Evolutionary conservation across 352 stramenopile genomes (phyloP).

Genomic region (Thalassiosira hispida): DNA sequence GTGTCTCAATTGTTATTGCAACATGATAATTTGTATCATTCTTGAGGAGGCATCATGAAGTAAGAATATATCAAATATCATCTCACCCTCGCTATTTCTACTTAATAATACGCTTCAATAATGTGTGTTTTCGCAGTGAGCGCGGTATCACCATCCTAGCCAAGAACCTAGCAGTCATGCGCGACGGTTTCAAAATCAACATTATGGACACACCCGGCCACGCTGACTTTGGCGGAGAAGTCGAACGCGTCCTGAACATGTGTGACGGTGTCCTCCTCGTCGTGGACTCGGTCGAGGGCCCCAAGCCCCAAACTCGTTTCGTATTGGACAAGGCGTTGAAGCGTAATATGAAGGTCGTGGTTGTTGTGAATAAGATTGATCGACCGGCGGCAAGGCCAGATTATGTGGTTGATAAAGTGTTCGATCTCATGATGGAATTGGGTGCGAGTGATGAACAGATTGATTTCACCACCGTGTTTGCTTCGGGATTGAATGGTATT

Average conservation of each 20-base stretch:
- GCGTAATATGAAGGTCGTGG: conserved; percentile 94
- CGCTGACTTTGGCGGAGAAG: conserved; percentile 91
- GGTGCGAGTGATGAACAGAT: conserved; percentile 96
- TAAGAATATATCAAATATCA: background rate
- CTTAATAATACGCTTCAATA: no score
- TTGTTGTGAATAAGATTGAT: conserved; percentile 99
- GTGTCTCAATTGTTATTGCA: background rate
- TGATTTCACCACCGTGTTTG: conserved; percentile 97
- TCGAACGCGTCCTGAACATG: conserved; percentile 98
- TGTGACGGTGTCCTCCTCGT: conserved; percentile 98
- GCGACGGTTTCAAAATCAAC: conserved; percentile 97
- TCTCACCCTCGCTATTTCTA: background rate
- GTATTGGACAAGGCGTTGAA: conserved; percentile 99
- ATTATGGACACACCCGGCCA: conserved; percentile 88
- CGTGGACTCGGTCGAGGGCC: conserved; percentile 92
- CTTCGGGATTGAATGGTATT: conserved; percentile 95
- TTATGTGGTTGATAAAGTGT: conserved; percentile 92
- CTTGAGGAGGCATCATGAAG: background rate
- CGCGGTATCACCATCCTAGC: conserved; percentile 99
- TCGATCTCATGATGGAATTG: conserved; percentile 97
- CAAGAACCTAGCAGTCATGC: conserved; percentile 98
- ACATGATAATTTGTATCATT: background rate
- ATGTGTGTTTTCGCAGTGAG: no score
- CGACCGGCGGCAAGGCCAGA: conserved; percentile 93
- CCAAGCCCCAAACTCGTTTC: conserved; percentile 97